Evolutionary conservation across 2,329 filamentous ascomycete species (phyloP), one percentile per base, ranked within the genome.

Genomic region (Aspergillus novofumigatus): DNA sequence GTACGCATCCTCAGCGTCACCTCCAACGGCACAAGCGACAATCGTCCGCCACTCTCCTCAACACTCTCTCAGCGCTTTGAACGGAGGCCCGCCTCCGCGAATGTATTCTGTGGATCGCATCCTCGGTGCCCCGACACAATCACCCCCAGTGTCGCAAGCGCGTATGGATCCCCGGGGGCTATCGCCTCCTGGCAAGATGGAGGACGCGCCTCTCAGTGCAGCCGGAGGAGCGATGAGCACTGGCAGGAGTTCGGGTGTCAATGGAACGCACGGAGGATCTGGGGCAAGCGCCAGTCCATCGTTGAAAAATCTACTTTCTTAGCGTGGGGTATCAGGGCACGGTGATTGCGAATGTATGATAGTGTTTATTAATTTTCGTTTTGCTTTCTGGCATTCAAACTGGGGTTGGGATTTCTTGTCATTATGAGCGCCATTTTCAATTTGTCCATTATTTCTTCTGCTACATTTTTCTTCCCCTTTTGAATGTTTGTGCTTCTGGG

Each of bases 281-380:
- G 88, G 88, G n/a, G 89, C 89, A 3, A 92, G 89, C 66, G 88
- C 89, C 17, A 92, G 86, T 67, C 88, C 89, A 10, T 91, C 89
- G 9, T 72, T 92, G 59, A 84, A 86, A 65, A 92, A 92, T 66
- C 73, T 92, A 51, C 80, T 92, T 54, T 88, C 85, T 50, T 91
- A 74, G 76, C 50, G 25, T 51, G 26, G 42, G 35, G 32, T 45
- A 52, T 51, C 49, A 42, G 44, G 38, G 23, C 38, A 45, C 51
- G 50, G 45, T 11, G 38, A 25, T n/a, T n/a, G 44, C 20, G 17
- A 25, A 52, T 65, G 59, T 62, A 61, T 61, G 59, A 62, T 67
- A 59, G 57, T 62, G 47, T 56, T 48, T 53, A 47, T 53, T 62
- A 52, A 52, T 56, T 54, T 56, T 60, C 11, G 11, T 55, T 59